These are phyloP conservation scores for Endoconidiophora laricicola DNA, from an alignment of 2,329 filamentous ascomycete species.

Conservation along the genomic window DNA sequence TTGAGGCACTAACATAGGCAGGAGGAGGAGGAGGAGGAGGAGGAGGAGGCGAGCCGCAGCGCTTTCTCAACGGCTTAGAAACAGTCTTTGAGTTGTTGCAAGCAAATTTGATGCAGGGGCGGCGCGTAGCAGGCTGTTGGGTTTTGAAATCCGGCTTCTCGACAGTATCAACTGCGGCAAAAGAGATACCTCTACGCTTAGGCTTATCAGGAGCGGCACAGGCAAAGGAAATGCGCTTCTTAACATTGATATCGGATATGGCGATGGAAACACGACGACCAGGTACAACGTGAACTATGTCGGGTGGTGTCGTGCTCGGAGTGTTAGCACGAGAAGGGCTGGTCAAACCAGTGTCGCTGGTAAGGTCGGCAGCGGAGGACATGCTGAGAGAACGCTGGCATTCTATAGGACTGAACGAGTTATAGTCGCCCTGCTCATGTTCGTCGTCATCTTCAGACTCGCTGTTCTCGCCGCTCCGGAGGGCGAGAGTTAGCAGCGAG, in stretches of 20 bases:
- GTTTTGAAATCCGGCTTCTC: slow-evolving; percentile 3
- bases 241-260: slow-evolving; percentile 7
- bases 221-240: slow-evolving; percentile 14
- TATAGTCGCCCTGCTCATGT: slow-evolving; percentile 38
- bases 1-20: slow-evolving; percentile 1
- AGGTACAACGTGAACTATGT: slow-evolving; percentile 27
- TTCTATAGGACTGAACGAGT: slow-evolving; percentile 39
- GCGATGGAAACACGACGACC: slow-evolving; percentile 13
- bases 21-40: neutral
- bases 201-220: slow-evolving; percentile 4
- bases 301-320: slow-evolving; percentile 68
- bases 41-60: slow-evolving; percentile 8
- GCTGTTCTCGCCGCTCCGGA: slow-evolving; percentile 51
- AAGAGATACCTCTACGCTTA: slow-evolving; percentile 2
- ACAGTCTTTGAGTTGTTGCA: slow-evolving; percentile 26
- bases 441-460: slow-evolving; percentile 29
- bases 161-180: neutral
- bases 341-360: slow-evolving; percentile 83
- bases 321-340: slow-evolving; percentile 78
- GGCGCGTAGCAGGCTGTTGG: slow-evolving; percentile 23
- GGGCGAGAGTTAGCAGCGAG: slow-evolving; percentile 74
- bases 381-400: slow-evolving; percentile 32
- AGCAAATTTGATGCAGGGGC: slow-evolving; percentile 58
- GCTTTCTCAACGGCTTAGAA: slow-evolving; percentile 1
- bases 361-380: slow-evolving; percentile 75